phyloP scores from a whole-genome alignment of 305 asterid genomes.

The Fraxinus greggii region DNA sequence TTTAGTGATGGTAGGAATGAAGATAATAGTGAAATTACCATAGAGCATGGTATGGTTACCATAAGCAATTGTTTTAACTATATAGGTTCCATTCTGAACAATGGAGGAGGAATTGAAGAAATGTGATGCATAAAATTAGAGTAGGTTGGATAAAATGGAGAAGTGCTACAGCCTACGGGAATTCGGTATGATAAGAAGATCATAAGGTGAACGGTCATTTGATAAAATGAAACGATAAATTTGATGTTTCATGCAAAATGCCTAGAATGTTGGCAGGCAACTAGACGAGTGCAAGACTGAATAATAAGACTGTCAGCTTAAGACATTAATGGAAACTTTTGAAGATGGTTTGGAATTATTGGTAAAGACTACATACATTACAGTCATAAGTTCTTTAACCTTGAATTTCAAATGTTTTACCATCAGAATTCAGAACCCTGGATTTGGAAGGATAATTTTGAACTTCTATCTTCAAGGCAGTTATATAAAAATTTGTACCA shows the following conservation, averaged over 20 bases:
- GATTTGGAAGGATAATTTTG: slow-evolving; percentile 6
- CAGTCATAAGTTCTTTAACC: not conserved
- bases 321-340: not conserved
- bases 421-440: not conserved
- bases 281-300: not conserved
- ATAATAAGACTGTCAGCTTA: not conserved
- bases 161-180: not conserved
- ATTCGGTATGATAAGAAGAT: not conserved
- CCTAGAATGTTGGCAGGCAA: not conserved
- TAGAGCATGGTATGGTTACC: not conserved
- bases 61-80: not conserved
- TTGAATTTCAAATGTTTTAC: not conserved
- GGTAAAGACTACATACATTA: not conserved
- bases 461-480: not conserved
- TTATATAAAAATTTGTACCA: not conserved
- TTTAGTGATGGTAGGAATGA: not conserved
- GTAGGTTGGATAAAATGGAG: not conserved
- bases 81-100: not conserved
- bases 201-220: not conserved
- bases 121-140: not conserved
- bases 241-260: not conserved
- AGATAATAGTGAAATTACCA: not conserved
- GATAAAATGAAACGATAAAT: not conserved
- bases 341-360: not conserved
- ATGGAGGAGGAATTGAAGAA: not conserved